phyloP scores from a whole-genome alignment of 164 flowering plant genomes.

The Vitis amurensis region DNA sequence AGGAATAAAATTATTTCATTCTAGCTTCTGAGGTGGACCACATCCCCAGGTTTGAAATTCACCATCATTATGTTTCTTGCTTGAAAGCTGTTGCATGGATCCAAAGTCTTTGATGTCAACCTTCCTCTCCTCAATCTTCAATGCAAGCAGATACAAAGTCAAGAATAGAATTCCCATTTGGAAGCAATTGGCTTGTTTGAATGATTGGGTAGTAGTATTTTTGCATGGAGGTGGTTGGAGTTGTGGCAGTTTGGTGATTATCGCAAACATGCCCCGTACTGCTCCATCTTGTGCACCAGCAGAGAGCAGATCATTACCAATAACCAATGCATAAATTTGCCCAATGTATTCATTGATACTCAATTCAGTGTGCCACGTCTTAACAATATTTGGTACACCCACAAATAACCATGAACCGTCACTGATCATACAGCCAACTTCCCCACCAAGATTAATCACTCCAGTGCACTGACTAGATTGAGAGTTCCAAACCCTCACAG shows the following conservation, averaged over 20 bases:
- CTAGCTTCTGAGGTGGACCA: conserved; percentile 30
- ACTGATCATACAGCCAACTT: conserved; percentile 88
- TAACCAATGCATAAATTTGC: conserved; percentile 82
- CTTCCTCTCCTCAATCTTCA: too few relatives aligned
- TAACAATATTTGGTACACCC: conserved; percentile 78
- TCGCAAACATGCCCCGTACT: too few relatives aligned
- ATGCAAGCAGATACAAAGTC: too few relatives aligned
- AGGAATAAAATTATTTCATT: conserved; percentile 17
- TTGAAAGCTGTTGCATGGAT: too few relatives aligned
- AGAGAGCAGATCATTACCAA: conserved; percentile 78
- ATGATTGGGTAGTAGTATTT: too few relatives aligned
- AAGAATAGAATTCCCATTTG: too few relatives aligned
- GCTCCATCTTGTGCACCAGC: conserved; percentile 74
- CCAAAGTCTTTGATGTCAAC: too few relatives aligned
- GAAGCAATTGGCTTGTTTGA: too few relatives aligned
- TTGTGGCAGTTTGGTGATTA: too few relatives aligned
- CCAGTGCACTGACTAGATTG: conserved; percentile 79
- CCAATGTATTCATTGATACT: conserved; percentile 66
- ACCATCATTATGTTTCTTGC: too few relatives aligned
- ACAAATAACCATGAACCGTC: conserved; percentile 98
- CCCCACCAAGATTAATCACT: conserved; percentile 64
- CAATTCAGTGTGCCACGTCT: conserved; percentile 70
- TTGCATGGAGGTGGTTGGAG: too few relatives aligned
- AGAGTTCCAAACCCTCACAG: conserved; percentile 82
- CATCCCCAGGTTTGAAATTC: conserved; percentile 22